Evolutionary conservation across 2,329 filamentous ascomycete genomes (phyloP).

Genomic region (Paecilomyces variotii): DNA sequence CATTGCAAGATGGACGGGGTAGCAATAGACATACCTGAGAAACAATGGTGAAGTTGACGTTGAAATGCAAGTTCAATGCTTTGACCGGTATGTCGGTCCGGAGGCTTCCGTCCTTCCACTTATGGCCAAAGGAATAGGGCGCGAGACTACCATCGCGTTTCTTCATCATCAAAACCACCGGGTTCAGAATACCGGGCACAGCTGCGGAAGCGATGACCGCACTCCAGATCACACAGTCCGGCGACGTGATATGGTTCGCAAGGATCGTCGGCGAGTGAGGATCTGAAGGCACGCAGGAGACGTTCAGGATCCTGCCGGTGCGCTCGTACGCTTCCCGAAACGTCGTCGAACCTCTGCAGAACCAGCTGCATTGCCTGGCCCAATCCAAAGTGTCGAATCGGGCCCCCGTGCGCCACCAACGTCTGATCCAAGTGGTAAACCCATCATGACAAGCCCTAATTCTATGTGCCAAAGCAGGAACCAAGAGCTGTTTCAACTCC

Average conservation of each 20-base stretch:
- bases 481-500: slow-evolving; percentile 74
- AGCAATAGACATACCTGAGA: slow-evolving; percentile 39
- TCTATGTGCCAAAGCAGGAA: slow-evolving; percentile 75
- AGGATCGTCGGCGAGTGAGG: slow-evolving; percentile 88
- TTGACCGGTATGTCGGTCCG: slow-evolving; percentile 94
- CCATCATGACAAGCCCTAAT: slow-evolving; percentile 81
- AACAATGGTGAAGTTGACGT: slow-evolving; percentile 94
- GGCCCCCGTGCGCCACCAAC: slow-evolving; percentile 90
- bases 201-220: slow-evolving; percentile 91
- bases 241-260: slow-evolving; percentile 89
- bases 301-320: slow-evolving; percentile 89
- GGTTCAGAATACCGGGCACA: slow-evolving; percentile 91
- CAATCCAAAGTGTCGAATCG: slow-evolving; percentile 91
- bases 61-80: slow-evolving; percentile 91
- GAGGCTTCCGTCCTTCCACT: slow-evolving; percentile 96
- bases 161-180: slow-evolving; percentile 88
- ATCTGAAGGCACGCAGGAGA: slow-evolving; percentile 91
- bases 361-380: slow-evolving; percentile 81
- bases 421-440: slow-evolving; percentile 64
- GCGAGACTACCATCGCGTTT: slow-evolving; percentile 65
- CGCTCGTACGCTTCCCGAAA: slow-evolving; percentile 92
- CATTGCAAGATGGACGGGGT: neutral
- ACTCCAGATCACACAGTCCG: slow-evolving; percentile 97
- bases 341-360: slow-evolving; percentile 81
- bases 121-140: slow-evolving; percentile 95